Conservation (phyloP, 2,329 filamentous ascomycete genomes). For the Fusarium piperis region DNA sequence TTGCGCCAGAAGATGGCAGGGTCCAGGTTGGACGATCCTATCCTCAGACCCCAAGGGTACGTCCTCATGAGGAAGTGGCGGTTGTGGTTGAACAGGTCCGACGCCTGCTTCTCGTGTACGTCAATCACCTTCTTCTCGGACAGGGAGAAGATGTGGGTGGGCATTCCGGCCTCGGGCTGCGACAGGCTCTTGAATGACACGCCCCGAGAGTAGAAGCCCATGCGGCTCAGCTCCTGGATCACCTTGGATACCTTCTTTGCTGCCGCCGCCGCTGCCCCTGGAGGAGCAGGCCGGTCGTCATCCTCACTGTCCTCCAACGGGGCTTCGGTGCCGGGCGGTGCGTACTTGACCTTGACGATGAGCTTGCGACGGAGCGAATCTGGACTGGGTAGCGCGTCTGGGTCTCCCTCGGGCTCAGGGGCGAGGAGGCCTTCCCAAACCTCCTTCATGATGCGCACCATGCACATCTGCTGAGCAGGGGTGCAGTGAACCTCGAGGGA, state of each 20-base stretch:
- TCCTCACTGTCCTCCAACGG: conserved; percentile 49
- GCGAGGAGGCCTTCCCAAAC: conserved; percentile 81
- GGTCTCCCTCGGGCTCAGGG: conserved; percentile 59
- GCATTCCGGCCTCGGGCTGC: conserved; percentile 75
- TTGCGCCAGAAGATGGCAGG: conserved; percentile 87
- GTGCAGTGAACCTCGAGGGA: conserved; percentile 92
- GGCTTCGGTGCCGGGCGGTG: conserved; percentile 51
- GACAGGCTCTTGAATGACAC: conserved; percentile 83
- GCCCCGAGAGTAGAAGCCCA: conserved; percentile 86
- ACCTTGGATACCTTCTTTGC: conserved; percentile 68
- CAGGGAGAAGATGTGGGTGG: conserved; percentile 74
- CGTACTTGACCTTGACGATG: conserved; percentile 82
- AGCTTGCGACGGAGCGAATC: conserved; percentile 80
- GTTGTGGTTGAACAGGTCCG: conserved; percentile 81
- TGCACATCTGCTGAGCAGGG: conserved; percentile 82
- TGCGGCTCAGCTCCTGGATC: conserved; percentile 75
- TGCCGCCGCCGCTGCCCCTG: conserved; percentile 55
- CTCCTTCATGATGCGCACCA: conserved; percentile 92
- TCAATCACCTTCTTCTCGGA: conserved; percentile 72
- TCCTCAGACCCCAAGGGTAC: conserved; percentile 84
- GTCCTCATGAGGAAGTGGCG: conserved; percentile 83
- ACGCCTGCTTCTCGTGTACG: conserved; percentile 60
- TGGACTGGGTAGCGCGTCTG: conserved; percentile 70
- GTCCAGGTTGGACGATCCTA: conserved; percentile 87
- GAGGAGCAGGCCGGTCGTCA: conserved; percentile 51